phyloP scores from a whole-genome alignment of 176 grass and related monocot genomes.

The Melocanna baccifera region DNA sequence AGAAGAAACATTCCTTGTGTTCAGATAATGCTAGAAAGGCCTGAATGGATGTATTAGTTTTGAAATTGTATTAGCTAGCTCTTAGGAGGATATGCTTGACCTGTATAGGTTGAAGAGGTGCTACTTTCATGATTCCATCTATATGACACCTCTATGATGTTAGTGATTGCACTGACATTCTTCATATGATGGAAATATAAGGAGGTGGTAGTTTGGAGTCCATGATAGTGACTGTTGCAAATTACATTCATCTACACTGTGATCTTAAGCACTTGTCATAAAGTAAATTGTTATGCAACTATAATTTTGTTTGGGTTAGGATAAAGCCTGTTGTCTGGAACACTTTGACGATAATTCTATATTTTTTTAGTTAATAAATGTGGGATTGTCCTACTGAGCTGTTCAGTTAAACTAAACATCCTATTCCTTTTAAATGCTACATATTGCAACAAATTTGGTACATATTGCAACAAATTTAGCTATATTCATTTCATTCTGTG shows the following conservation, averaged over 20 bases:
- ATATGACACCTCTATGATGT: neutral
- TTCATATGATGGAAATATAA: neutral
- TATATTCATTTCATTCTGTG: neutral
- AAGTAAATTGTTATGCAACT: neutral
- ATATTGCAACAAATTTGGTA: neutral
- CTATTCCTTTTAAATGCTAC: constrained; percentile 5
- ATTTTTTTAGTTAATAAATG: constrained; percentile 7
- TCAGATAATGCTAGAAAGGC: neutral
- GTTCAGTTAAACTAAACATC: neutral
- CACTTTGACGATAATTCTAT: neutral
- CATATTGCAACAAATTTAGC: neutral
- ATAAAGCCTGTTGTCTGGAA: neutral
- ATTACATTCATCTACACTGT: neutral
- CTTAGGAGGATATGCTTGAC: neutral
- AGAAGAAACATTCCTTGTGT: neutral
- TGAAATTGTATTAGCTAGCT: neutral
- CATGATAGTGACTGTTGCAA: neutral
- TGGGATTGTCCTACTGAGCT: neutral
- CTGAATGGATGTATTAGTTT: neutral
- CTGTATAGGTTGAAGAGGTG: neutral
- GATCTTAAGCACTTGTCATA: neutral
- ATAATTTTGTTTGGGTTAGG: neutral
- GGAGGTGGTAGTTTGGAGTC: neutral
- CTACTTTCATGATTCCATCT: neutral
- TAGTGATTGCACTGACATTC: neutral